These are phyloP conservation scores for Stromatinia cepivora DNA, from an alignment of 2,329 filamentous ascomycete species.

Conservation along the genomic window DNA sequence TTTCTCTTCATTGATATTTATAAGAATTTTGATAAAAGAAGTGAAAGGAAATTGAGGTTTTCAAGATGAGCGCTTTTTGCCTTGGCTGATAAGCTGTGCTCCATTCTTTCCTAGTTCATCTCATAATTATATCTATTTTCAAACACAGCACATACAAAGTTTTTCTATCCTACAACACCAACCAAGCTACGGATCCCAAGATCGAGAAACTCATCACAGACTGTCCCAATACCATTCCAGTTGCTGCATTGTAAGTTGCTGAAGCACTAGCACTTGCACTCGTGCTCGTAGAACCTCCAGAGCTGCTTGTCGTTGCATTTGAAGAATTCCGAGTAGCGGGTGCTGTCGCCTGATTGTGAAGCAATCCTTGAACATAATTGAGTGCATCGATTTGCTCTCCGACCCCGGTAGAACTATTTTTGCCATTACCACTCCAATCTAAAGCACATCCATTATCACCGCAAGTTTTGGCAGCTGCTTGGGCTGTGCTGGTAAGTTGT, in stretches of 20 bases:
- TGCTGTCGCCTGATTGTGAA: conserved; percentile 38
- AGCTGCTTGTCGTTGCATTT: conserved; percentile 34
- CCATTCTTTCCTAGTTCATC: neutral
- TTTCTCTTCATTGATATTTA: neutral
- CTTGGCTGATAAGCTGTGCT: neutral
- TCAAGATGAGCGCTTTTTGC: neutral
- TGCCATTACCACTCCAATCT: conserved; percentile 57
- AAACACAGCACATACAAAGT: neutral
- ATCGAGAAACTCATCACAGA: neutral
- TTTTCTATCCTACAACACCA: neutral
- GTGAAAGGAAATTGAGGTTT: too few relatives aligned
- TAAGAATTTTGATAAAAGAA: too few relatives aligned
- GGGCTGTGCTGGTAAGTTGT: conserved; percentile 57
- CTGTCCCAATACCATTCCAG: neutral
- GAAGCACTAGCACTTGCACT: neutral
- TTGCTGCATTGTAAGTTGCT: neutral
- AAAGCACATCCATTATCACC: conserved; percentile 65
- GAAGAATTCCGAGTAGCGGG: conserved; percentile 49
- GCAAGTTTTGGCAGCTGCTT: conserved; percentile 62
- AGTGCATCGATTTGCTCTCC: conserved; percentile 57
- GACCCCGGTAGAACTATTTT: conserved; percentile 46
- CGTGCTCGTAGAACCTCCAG: neutral
- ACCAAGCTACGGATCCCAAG: conserved; percentile 6
- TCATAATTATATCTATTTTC: neutral
- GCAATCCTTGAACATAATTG: conserved; percentile 49